Base-by-base conservation (phyloP, 331 rosid species). In the Quercus tomentella region DNA sequence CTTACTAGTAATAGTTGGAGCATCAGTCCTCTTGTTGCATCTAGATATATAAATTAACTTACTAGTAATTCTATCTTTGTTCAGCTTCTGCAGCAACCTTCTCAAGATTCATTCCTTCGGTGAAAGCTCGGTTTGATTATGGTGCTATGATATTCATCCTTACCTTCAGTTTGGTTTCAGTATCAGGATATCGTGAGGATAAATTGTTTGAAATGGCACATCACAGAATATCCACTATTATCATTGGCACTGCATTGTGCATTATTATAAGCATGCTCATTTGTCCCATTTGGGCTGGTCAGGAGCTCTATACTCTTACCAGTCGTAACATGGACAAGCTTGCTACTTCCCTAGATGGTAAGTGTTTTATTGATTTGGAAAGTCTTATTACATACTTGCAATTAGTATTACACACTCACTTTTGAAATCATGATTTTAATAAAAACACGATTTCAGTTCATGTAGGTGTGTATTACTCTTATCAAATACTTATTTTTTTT, bases 241-340 rank as follows among this genome's bases (percentile, higher is more conserved):
- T 89, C 63, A 83, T 93, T 60, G 99, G 98, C 3, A 86, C 96
- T 16, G 26, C 83, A 1, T 76, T 95, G 58, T 93, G 98, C 80
- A 71, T 88, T 8, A 54, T 87, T 2, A 82, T 90, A 1, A 91
- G 89, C 87, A 55, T 85, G 20, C 66, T 78, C 23, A 57, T 95
- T 82, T 73, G 87, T 31, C 99, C 99, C 76, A 66, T 93, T 16
- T 95, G 98, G 99, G 98, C 99, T 52, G 98, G 99, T 79, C 72
- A 76, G 51, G 94, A 95, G 73, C 99, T 93, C 62, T 56, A 76
- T 73, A 37, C 22, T 79, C 84, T 90, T 17, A 80, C 77, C 75
- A 82, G 84, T 11, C 56, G 79, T 2, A 93, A 95, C 80, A 83
- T 95, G 78, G 96, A 95, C 86, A 95, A 90, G 41, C 85, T 93